Base-by-base conservation (phyloP, 306 rosid species). In the Comarum palustre region DNA sequence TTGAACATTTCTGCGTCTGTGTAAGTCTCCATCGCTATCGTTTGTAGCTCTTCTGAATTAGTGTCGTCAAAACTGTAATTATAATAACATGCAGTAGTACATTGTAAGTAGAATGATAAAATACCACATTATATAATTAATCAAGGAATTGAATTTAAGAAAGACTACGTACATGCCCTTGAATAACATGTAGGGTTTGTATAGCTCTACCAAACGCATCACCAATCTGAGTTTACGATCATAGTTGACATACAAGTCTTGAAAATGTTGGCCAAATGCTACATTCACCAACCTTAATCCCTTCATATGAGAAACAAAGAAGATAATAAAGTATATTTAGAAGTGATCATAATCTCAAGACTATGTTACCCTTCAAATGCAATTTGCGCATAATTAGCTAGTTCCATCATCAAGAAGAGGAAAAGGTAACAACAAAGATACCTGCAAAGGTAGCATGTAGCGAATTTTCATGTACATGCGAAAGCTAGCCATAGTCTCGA, bases 61-160 rank as follows among this genome's bases (percentile, higher is more conserved):
- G 42, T 38, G 58, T 84, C 88, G 9, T 84, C 80, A 67, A 84
- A 86, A 2, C 90, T 86, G 75, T 32, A 65, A 34, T 13, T 34
- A 34, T 14, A n/a, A 34, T 4, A 60, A 0, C 66, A 61, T 32
- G 1, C 10, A 38, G 68, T 8, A 60, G 47, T 16, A 60, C 10
- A 7, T 13, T 31, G n/a, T 60, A 32, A 27, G 63, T 5, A 24
- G 4, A 52, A 58, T 12, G 25, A 14, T 4, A 58, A 58, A 58
- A 1, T 11, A 4, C 19, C 2, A 25, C 63, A 13, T 1, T 9
- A 22, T n/a, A n/a, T n/a, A n/a, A 54, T 55, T 3, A 13, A 25
- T 25, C 19, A 58, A 11, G 63, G 9, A 58, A 25, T 27, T 58
- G 2, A 54, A 22, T 22, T 52, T 4, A 54, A 22, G 5, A 54